phyloP scores from a whole-genome alignment of 495 filamentous ascomycete genomes.

The Neurospora tetraspora region DNA sequence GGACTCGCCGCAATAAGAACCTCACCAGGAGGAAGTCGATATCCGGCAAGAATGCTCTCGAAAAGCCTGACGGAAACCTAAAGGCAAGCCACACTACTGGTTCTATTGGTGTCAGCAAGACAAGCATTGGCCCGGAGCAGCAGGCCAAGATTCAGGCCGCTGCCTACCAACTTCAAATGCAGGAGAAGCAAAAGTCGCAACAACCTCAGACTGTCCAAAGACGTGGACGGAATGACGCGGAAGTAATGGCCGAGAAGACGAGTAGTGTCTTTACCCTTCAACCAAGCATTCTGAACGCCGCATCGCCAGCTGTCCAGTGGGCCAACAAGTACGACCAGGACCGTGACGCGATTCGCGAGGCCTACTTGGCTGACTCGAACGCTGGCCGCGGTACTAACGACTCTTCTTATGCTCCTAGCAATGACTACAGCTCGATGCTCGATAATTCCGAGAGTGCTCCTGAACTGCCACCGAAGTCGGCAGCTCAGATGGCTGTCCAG shows the following conservation, averaged over 20 bases:
- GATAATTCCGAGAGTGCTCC: constrained; percentile 22
- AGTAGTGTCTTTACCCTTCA: constrained; percentile 88
- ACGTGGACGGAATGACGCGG: constrained; percentile 43
- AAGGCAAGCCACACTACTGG: constrained; percentile 21
- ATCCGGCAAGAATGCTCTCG: constrained; percentile 30
- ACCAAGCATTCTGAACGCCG: constrained; percentile 74
- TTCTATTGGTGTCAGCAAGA: constrained; percentile 59
- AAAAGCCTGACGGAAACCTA: constrained; percentile 19
- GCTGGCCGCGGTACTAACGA: constrained; percentile 51
- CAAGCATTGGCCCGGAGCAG: constrained; percentile 83
- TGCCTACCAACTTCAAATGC: constrained; percentile 61
- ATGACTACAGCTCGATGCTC: constrained; percentile 6
- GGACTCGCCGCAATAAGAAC: constrained; percentile 59
- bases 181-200: constrained; percentile 48
- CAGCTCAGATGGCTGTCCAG: constrained; percentile 8
- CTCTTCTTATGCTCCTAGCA: constrained; percentile 22
- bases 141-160: constrained; percentile 87
- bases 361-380: constrained; percentile 64
- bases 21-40: constrained; percentile 61
- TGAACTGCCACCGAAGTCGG: constrained; percentile 25
- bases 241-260: constrained; percentile 59
- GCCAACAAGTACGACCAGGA: constrained; percentile 83
- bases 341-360: constrained; percentile 50
- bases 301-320: constrained; percentile 93
- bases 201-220: constrained; percentile 29